Conservation (phyloP, 148 eudicot genomes). For the Mesembryanthemum crystallinum region DNA sequence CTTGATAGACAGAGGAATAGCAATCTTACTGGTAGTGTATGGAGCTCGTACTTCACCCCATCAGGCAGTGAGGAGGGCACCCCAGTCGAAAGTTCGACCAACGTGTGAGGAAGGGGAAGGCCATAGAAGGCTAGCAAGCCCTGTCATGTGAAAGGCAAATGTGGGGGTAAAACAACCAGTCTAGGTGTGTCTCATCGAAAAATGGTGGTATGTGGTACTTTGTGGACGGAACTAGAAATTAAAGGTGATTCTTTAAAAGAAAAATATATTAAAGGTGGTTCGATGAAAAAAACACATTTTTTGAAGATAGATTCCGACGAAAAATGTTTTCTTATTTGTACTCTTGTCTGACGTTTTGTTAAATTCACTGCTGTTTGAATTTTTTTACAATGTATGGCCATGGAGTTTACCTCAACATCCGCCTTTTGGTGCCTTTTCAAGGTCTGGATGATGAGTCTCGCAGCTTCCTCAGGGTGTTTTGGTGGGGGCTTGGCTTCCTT, state of each 20-base stretch:
- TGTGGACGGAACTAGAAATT: too few relatives aligned
- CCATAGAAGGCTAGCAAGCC: constrained; percentile 82
- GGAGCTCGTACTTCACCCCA: constrained; percentile 78
- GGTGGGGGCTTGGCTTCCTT: constrained; percentile 87
- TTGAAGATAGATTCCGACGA: too few relatives aligned
- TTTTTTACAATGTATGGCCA: neutral
- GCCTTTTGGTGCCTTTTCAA: constrained; percentile 73
- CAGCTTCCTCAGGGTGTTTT: constrained; percentile 77
- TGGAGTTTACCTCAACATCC: constrained; percentile 70
- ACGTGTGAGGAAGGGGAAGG: constrained; percentile 63
- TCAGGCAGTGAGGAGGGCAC: constrained; percentile 40
- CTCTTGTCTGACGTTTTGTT: too few relatives aligned
- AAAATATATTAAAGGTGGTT: too few relatives aligned
- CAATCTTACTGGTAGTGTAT: constrained; percentile 73
- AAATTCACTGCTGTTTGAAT: neutral
- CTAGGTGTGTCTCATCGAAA: too few relatives aligned
- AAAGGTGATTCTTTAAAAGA: too few relatives aligned
- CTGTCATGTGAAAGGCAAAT: constrained; percentile 27
- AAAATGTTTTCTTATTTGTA: too few relatives aligned
- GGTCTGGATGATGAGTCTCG: constrained; percentile 69
- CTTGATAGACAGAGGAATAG: neutral
- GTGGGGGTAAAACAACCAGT: too few relatives aligned
- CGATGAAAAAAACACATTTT: too few relatives aligned
- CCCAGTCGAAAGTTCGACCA: constrained; percentile 45
- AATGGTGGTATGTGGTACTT: too few relatives aligned